Percentiles rank a stretch among this genome's conserved stretches.
These are phyloP conservation scores for Scutellaria minor DNA, from an alignment of 257 asterid species.

Conservation along the genomic window DNA sequence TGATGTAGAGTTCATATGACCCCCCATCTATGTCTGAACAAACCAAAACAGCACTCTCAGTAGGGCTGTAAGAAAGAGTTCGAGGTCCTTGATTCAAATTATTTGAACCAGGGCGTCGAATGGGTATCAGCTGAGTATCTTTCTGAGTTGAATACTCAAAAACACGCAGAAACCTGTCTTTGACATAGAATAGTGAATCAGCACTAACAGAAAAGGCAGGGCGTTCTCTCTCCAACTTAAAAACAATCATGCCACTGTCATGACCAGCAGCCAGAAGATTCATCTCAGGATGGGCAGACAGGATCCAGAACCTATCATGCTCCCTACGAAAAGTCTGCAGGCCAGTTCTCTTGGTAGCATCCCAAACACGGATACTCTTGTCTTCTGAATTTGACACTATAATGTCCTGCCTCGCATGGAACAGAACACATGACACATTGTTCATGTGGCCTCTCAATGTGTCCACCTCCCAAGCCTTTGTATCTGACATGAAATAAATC, in stretches of 20 bases:
- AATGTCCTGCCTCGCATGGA: constrained; percentile 90
- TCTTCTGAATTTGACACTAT: constrained; percentile 97
- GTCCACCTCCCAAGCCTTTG: constrained; percentile 99
- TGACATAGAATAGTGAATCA: constrained; percentile 80
- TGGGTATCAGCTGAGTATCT: constrained; percentile 83
- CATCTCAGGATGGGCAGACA: constrained; percentile 96
- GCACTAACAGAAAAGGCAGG: constrained; percentile 87
- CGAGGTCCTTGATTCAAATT: constrained; percentile 86
- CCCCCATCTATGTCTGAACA: constrained; percentile 97
- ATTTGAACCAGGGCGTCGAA: constrained; percentile 89
- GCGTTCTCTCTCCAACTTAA: constrained; percentile 93
- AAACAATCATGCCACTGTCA: constrained; percentile 98
- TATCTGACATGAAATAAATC: constrained; percentile 54
- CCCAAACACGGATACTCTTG: constrained; percentile 98
- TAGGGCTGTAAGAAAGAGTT: constrained; percentile 87
- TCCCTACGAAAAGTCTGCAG: constrained; percentile 94
- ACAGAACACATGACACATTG: constrained; percentile 90
- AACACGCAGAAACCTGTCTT: constrained; percentile 80
- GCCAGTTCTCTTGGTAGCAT: constrained; percentile 96
- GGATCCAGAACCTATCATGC: constrained; percentile 98
- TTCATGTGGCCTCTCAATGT: constrained; percentile 98
- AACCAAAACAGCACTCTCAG: constrained; percentile 86
- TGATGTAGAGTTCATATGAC: constrained; percentile 82
- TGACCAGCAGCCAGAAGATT: constrained; percentile 99
- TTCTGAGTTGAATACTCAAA: constrained; percentile 91